Conservation (phyloP, 257 asterid species). For the Schizonepeta tenuifolia region DNA sequence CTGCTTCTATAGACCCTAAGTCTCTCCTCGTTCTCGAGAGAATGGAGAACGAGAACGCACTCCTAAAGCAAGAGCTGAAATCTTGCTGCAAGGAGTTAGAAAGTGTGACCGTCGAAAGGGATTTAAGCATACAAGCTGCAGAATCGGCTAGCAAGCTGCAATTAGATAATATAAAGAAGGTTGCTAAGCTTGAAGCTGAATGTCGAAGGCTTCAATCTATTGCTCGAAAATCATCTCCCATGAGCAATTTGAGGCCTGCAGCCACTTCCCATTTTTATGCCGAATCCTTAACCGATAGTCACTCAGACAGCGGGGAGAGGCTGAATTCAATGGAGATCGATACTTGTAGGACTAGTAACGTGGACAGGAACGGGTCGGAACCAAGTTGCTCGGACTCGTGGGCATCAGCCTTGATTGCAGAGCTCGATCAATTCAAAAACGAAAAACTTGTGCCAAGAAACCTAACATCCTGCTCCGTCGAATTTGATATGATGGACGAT, state of each 20-base stretch:
- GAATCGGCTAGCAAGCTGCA: slow-evolving; percentile 80
- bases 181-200: slow-evolving; percentile 75
- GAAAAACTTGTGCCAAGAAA: slow-evolving; percentile 46
- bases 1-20: slow-evolving; percentile 39
- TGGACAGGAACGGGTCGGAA: slow-evolving; percentile 39
- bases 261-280: slow-evolving; percentile 44
- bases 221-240: slow-evolving; percentile 51
- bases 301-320: slow-evolving; percentile 49
- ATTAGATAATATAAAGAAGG: slow-evolving; percentile 64
- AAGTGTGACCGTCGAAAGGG: slow-evolving; percentile 58
- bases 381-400: slow-evolving; percentile 51
- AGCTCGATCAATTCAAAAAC: slow-evolving; percentile 62
- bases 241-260: slow-evolving; percentile 40
- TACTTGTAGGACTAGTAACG: slow-evolving; percentile 32
- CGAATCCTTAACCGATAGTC: slow-evolving; percentile 57
- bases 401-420: slow-evolving; percentile 57
- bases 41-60: slow-evolving; percentile 60
- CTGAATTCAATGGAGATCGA: slow-evolving; percentile 39
- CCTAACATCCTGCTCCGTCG: slow-evolving; percentile 43
- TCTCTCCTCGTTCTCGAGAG: slow-evolving; percentile 39
- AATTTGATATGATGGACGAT: slow-evolving; percentile 85
- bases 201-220: slow-evolving; percentile 59
- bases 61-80: slow-evolving; percentile 55
- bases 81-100: slow-evolving; percentile 54
- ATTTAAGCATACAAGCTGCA: slow-evolving; percentile 74